A percentile compares a stretch with the other conserved stretches of the same genome.
These are phyloP conservation scores for Neurospora sp. DNA, from an alignment of 495 filamentous ascomycete species.

Conservation along the genomic window DNA sequence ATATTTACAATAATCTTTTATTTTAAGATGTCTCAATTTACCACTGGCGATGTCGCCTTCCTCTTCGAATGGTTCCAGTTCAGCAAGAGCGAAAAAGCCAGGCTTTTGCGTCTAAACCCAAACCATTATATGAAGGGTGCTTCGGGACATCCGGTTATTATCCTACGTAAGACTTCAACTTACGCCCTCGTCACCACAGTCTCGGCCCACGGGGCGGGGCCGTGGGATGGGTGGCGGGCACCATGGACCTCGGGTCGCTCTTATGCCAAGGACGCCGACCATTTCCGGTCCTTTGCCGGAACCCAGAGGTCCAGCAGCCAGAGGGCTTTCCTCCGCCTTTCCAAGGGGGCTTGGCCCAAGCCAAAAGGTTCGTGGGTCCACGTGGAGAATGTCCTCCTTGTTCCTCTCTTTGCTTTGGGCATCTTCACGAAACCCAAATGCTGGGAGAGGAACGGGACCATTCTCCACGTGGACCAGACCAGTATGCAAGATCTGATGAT, in stretches of 20 bases:
- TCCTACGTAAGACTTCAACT: neutral
- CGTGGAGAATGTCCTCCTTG: neutral
- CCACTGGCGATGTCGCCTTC: neutral
- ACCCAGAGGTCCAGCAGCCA: neutral
- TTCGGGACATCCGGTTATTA: neutral
- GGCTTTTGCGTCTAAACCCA: neutral
- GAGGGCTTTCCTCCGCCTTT: neutral
- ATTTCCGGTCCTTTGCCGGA: neutral
- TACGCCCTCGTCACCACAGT: neutral
- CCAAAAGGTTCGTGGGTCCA: neutral
- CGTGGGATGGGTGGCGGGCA: neutral
- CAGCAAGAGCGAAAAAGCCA: too few relatives aligned
- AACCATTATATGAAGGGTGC: neutral
- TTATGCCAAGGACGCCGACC: neutral
- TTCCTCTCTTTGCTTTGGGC: neutral
- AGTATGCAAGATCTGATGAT: neutral
- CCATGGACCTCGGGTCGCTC: neutral
- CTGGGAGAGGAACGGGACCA: neutral
- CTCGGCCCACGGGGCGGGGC: neutral
- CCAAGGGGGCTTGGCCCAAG: neutral
- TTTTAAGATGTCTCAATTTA: neutral
- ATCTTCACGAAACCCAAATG: neutral
- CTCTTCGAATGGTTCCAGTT: neutral
- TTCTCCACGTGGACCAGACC: neutral
- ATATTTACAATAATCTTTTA: too few relatives aligned